Conservation (phyloP, 306 rosid genomes). For the Calophaca sinica region DNA sequence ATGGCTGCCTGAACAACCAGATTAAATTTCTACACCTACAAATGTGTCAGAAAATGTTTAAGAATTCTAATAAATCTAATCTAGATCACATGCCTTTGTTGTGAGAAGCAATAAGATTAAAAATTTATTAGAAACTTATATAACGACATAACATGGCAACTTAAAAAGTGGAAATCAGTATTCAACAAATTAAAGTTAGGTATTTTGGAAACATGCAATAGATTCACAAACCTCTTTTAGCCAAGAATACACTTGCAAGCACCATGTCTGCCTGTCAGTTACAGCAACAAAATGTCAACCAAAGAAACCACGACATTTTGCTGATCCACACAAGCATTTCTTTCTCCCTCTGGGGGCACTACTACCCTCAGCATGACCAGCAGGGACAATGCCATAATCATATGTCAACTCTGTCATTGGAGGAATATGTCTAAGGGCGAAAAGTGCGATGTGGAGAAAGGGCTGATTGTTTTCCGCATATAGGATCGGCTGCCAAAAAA, state of each 20-base stretch:
- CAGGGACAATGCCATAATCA: constrained; percentile 59
- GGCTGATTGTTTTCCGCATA: constrained; percentile 60
- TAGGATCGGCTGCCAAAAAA: constrained; percentile 72
- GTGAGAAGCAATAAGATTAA: too few species aligned
- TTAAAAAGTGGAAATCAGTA: too few species aligned
- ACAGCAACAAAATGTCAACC: constrained; percentile 52
- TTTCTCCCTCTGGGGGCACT: constrained; percentile 48
- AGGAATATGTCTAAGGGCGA: constrained; percentile 65
- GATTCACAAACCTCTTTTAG: constrained; percentile 45
- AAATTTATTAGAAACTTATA: too few species aligned
- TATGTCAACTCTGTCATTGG: constrained; percentile 76
- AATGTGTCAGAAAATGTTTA: too few species aligned
- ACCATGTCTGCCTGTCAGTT: constrained; percentile 32
- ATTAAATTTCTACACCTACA: too few species aligned
- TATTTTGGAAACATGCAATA: constrained; percentile 25
- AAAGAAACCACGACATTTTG: constrained; percentile 65
- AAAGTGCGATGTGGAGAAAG: constrained; percentile 67
- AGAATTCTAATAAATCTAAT: too few species aligned
- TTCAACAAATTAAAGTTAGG: constrained; percentile 20
- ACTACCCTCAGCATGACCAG: constrained; percentile 43
- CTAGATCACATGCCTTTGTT: too few species aligned
- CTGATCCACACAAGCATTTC: constrained; percentile 67
- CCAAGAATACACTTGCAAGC: constrained; percentile 42
- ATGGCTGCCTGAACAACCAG: neutral
- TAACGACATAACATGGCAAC: too few species aligned